Evolutionary conservation across 257 asterid species (phyloP), one percentile per base, ranked within the genome.

Genomic region (Solanum medicagineum): DNA sequence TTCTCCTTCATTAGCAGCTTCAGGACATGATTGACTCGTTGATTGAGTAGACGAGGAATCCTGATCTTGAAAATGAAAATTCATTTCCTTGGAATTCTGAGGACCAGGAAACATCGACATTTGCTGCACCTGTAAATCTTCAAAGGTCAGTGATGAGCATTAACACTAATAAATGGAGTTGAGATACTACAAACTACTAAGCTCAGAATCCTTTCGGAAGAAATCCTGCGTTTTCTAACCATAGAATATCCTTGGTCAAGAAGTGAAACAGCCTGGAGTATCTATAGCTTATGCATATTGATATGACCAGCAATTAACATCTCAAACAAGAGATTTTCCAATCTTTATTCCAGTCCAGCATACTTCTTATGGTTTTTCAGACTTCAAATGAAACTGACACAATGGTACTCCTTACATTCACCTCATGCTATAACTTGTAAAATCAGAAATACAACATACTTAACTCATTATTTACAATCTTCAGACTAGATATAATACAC

Each of bases 41-140:
- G 89, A 88, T 44, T 86, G 89, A 42, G 89, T 86, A 59, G 91
- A 86, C 13, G 84, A 75, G 29, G 89, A 84, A 20, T 86, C 86
- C 26, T 86, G 86, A 36, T 86, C 89, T 84, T 77, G 89, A 84
- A 66, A 20, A n/a, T 81, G 87, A 45, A 84, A 49, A 24, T 62
- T 62, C 80, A 86, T 62, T 22, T 84, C 70, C 82, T 86, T 84
- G 40, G 56, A 6, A 36, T 19, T 54, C 12, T 32, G 83, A 51
- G 45, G 83, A 42, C 74, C 81, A 49, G 71, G 36, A 24, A 65
- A 70, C 29, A 60, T 62, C 8, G 62, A 71, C 63, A 42, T 55
- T 24, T 85, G 86, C 22, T 84, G 85, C 86, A 47, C 17, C 40
- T 86, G 62, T 62, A 84, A 75, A 24, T 71, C 83, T 11, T 66